Base-by-base conservation (phyloP, 768 basidiomycete genomes). In the Suillus bovinus region DNA sequence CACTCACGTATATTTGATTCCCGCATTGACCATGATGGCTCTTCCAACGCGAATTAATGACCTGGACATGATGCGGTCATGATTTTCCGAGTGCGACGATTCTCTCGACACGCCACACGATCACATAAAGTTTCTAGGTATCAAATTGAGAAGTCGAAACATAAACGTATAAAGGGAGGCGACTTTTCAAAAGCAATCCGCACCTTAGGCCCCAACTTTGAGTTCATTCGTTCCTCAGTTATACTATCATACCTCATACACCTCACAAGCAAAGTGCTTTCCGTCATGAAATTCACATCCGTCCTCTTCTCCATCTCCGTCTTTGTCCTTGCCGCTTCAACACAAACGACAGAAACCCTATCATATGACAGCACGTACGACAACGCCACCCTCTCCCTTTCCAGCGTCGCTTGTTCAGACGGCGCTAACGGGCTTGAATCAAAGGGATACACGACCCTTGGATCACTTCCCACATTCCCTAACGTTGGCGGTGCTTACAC, bases 311-410 rank as follows among this genome's bases (percentile, higher is more conserved):
- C 64, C 64, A 42, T 64, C 65, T 36, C 66, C 27, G 34, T 67
- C 58, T 61, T 69, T 36, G 59, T 58, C 46, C 67, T 71, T 17
- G 54, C 63, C 38, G 67, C 64, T 57, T 56, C 63, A 57, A 68
- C 74, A 11, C 69, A 73, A 64, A 63, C 63, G 4, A 5, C 57
- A 36, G 65, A 69, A 46, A 71, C 74, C 6, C 74, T 81, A 52
- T 67, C 78, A 10, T 81, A 72, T 47, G 80, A 81, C 69, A 47
- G 41, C 27, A 71, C 60, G 9, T 81, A 81, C 61, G 80, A 78
- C 65, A 67, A 74, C 53, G 33, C 34, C 5, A 1, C 1, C 55
- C 69, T 70, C 54, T 67, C 73, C 44, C 72, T 80, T 53, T 13
- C 50, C 59, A 54, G 60, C 0, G 74, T 80, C 17, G 72, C 79